Conservation (phyloP, 257 asterid genomes). For the Plantago elongata region DNA sequence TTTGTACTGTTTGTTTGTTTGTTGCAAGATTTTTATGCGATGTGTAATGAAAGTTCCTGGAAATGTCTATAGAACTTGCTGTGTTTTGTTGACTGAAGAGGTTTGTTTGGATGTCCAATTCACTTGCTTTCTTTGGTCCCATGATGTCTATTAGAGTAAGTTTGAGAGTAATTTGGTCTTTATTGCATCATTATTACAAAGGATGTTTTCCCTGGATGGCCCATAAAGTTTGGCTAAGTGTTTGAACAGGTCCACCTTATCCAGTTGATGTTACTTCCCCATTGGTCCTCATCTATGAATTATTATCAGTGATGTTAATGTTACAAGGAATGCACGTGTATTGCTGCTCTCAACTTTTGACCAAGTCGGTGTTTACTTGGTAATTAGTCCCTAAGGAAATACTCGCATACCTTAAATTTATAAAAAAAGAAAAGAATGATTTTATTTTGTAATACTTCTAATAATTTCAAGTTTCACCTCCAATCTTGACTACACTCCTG, state of each 20-base stretch:
- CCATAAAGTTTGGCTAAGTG: conserved; percentile 15
- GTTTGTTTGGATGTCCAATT: background rate
- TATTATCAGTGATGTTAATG: background rate
- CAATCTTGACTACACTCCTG: too few relatives aligned
- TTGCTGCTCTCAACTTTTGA: background rate
- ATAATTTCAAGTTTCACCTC: too few relatives aligned
- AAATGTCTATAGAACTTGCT: conserved; percentile 11
- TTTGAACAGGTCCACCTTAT: conserved; percentile 18
- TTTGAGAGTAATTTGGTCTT: conserved; percentile 1
- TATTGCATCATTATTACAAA: background rate
- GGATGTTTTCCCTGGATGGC: conserved; percentile 6
- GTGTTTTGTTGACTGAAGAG: conserved; percentile 38
- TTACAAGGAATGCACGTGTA: conserved; percentile 6
- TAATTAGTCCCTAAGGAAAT: too few relatives aligned
- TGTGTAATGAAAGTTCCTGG: conserved; percentile 4
- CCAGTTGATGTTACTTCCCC: conserved; percentile 6
- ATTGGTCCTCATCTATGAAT: background rate
- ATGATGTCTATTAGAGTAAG: background rate
- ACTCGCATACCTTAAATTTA: too few relatives aligned
- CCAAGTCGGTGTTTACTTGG: background rate
- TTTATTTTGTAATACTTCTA: too few relatives aligned
- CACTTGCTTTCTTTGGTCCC: conserved; percentile 14
- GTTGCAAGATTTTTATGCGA: conserved; percentile 6
- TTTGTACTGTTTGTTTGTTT: conserved; percentile 6
- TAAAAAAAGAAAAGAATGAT: too few relatives aligned